phyloP scores from a whole-genome alignment of 176 grass and related monocot species.

The Chrysopogon serrulatus region DNA sequence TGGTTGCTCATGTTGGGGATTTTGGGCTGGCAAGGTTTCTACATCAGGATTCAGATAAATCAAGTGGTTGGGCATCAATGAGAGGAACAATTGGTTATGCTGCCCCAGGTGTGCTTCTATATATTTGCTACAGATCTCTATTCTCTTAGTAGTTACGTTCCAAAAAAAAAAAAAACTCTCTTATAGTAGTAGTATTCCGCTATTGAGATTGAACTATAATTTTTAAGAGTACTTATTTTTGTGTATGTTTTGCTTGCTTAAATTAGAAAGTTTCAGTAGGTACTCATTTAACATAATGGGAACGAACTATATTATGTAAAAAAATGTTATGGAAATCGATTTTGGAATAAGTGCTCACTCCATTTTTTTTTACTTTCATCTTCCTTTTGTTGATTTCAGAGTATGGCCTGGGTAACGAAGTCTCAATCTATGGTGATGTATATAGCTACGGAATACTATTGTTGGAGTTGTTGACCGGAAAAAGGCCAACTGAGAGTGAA shows the following conservation, averaged over 20 bases:
- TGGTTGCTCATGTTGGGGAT: conserved; percentile 17
- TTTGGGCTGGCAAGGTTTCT: conserved; percentile 27
- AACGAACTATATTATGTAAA: no score
- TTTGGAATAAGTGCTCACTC: no score
- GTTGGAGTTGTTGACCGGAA: conserved; percentile 23
- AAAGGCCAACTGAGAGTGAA: not conserved
- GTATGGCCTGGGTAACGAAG: conserved; percentile 19
- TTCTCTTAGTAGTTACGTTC: no score
- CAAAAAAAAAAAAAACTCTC: no score
- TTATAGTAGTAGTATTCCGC: no score
- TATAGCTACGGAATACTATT: conserved; percentile 24
- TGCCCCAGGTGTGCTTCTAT: conserved; percentile 5
- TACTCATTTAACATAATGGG: no score
- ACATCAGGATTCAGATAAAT: not conserved
- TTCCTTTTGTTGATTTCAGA: not conserved
- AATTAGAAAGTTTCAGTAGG: no score
- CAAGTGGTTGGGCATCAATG: conserved; percentile 3
- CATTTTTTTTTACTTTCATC: not conserved
- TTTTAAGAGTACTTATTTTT: no score
- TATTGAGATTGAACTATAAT: no score
- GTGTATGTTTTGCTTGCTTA: no score
- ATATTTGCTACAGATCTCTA: not conserved
- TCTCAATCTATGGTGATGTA: not conserved
- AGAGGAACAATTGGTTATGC: conserved; percentile 14
- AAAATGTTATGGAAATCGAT: no score